Base-by-base conservation (phyloP, 305 asterid genomes). In the Withania somnifera region DNA sequence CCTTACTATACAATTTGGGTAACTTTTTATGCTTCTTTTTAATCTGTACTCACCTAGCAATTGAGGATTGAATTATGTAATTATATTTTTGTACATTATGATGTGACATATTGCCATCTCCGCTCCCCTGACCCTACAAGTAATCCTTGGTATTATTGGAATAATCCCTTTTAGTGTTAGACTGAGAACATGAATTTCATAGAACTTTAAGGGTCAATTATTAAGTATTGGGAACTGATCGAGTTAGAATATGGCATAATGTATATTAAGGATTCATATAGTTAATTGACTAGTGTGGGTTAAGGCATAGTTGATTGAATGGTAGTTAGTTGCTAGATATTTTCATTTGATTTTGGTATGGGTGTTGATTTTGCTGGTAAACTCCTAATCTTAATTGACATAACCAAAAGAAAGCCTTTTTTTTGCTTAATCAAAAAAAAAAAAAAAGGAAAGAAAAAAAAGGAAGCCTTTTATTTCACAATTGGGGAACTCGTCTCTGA, bases 1-100 rank as follows among this genome's bases (percentile, higher is more conserved):
- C n/a, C n/a, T n/a, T 22, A 58, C 89, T 79, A 94, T 90, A 42
- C 96, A 90, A 85, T 92, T 96, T 95, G 96, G 95, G 97, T 93
- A 86, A 11, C 76, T 53, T 68, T 3, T 13, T 67, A 45, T 28
- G 11, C 71, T 86, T 76, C 20, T 11, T 42, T 69, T 68, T 24
- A 8, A 42, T 69, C 53, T 71, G 81, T 82, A 60, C 58, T 84
- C 67, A 11, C 14, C 75, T 17, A 28, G 69, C 36, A 58, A 40
- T 28, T 52, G 71, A 76, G 82, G 9, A 78, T 81, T 42, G 32
- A 11, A 40, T 69, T 40, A 69, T 42, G 36, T 69, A 11, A 22
- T 69, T 42, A 1, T 67, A 19, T 19, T 40, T 20, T 40, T 22
- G 6, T 68, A 68, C 20, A 69, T 69, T 11, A 11, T 69, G 30